Evolutionary conservation across 2,329 filamentous ascomycete genomes (phyloP), one percentile per base, ranked within the genome.

Genomic region (Grosmannia huntii): DNA sequence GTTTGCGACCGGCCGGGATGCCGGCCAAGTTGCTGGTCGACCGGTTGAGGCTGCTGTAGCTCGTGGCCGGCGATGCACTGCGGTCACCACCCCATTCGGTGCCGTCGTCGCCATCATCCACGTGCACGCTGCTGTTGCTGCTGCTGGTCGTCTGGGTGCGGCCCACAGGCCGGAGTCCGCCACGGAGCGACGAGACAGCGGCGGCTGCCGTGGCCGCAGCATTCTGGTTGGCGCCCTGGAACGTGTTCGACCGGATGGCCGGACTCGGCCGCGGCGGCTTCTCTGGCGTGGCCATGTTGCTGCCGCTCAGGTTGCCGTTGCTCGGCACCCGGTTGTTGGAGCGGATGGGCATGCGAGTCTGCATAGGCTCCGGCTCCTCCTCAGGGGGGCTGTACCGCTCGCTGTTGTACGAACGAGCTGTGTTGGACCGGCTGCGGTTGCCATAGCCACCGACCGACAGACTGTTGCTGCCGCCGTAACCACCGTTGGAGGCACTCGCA

Each of bases 11-110:
- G 0, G 70, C 36, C 36, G 66, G 46, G 59, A 71, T 71, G 62
- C 72, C 19, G 0, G 70, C 12, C 36, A 66, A 44, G 59, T 71
- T 71, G 62, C 72, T 75, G 11, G 74, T 69, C 57, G 71, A 79
- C 52, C 75, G 71, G 62, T 72, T 80, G 52, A 80, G 65, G 66
- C 79, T 81, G 60, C 76, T 78, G 59, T 78, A 75, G 66, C 79
- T 82, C 1, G 79, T 82, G 2, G 79, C 76, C 0, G 80, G 79
- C 63, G 79, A 82, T 59, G 78, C 71, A 64, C 76, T 77, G 57
- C 76, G 75, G 52, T 78, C 75, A 23, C 70, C 53, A 33, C 9
- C 72, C 68, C 74, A 77, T 57, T 78, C 75, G 0, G 77, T 81
- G 46, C 74, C 76, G 61, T 78, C 74, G 61, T 81, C 78, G 53